These are phyloP conservation scores for Phytopythium oedochilum DNA, from an alignment of 352 stramenopile genomes.

Conservation along the genomic window DNA sequence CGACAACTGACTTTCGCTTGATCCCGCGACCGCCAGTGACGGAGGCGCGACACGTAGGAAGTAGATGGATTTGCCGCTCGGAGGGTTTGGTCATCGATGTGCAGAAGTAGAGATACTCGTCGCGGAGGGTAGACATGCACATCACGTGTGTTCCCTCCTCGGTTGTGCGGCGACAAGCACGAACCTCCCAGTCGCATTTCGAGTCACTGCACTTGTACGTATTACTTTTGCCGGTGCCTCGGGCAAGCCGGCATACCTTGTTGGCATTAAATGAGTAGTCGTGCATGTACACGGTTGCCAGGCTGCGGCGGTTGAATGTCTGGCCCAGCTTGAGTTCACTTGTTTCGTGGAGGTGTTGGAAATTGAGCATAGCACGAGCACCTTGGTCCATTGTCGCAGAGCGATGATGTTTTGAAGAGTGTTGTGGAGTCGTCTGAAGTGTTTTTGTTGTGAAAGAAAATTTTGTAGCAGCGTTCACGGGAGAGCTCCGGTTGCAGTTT, in stretches of 20 bases:
- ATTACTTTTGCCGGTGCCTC: neutral
- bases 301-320: neutral
- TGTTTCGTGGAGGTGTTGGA: neutral
- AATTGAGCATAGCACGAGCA: neutral
- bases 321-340: neutral
- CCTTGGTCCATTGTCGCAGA: neutral
- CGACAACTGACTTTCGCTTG: neutral
- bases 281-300: neutral
- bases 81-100: slow-evolving; percentile 4
- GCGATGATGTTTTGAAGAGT: too few species aligned
- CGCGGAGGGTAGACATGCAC: neutral
- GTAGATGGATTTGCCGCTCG: neutral
- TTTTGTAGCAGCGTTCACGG: too few species aligned
- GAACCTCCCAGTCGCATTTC: neutral
- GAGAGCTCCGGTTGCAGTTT: too few species aligned
- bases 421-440: too few species aligned
- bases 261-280: slow-evolving; percentile 1
- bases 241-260: neutral
- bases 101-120: slow-evolving; percentile 1
- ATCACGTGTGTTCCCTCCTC: neutral
- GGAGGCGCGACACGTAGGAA: too few species aligned
- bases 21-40: too few species aligned
- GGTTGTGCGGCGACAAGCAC: neutral
- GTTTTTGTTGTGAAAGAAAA: too few species aligned
- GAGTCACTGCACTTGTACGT: neutral